Base-by-base conservation (phyloP, 179 eudicot species). In the Dionaea muscipula region DNA sequence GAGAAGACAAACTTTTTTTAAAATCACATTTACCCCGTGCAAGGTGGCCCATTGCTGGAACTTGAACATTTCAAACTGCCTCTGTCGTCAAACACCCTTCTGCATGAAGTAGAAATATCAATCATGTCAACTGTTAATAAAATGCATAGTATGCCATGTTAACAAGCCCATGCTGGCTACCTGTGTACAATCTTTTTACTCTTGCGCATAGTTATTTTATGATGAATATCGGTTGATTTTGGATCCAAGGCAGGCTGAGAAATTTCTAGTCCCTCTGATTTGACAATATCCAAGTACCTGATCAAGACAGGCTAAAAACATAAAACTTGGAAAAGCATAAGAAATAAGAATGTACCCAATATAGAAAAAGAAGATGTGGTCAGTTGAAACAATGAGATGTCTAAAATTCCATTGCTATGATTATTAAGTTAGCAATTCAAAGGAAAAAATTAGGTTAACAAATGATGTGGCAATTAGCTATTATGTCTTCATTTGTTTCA, bases 171-270 rank as follows among this genome's bases (percentile, higher is more conserved):
- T n/a, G n/a, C 1, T 45, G 60, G 47, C 63, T 47, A 91, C 98
- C 86, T 82, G 39, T 91, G 98, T 38, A 80, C 53, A 65, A 38
- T 72, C 20, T 79, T 75, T 25, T 48, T 39, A 65, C 78, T 82
- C 51, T 75, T 77, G 59, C 95, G 81, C 59, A 79, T 56, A 1
- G 98, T 91, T 56, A 91, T 91, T 55, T 86, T 81, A 57, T 91
- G 98, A 82, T 91, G 98, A 75, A 91, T 87, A 35, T 76, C 98
- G 23, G 94, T 76, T 17, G 95, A 87, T 68, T 91, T 82, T 52
- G 84, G 82, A 66, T 82, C 94, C 69, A 91, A 74, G 45, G 94
- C 98, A 24, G 98, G 98, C 72, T 91, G 98, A 67, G 97, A 90
- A 64, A 90, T 86, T 62, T 86, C 82, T 51, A 90, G 64, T 40